phyloP scores from a whole-genome alignment of 2,329 filamentous ascomycete species.

The Botrytis squamosa region DNA sequence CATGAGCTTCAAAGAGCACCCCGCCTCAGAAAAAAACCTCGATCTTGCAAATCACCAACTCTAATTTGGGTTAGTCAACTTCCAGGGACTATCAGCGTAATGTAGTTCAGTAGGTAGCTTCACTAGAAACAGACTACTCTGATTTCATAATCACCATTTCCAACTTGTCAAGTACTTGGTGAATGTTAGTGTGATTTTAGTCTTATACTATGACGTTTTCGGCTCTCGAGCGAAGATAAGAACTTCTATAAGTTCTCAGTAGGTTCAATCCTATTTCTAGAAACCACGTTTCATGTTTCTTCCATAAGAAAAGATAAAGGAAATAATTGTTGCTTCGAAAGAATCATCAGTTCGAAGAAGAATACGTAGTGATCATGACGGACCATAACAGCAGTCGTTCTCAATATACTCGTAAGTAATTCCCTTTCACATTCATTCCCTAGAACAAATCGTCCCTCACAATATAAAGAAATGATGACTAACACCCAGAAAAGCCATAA shows the following conservation, averaged over 20 bases:
- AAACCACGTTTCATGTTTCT: neutral
- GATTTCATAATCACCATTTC: neutral
- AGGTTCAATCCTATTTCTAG: neutral
- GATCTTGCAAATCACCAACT: neutral
- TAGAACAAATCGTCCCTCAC: neutral
- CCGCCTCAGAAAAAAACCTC: rapidly evolving
- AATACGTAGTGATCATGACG: neutral
- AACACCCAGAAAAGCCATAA: neutral
- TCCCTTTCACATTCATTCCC: neutral
- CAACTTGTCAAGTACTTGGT: neutral
- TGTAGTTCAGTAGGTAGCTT: neutral
- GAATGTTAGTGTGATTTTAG: neutral
- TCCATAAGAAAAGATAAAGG: neutral
- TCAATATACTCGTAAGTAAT: neutral
- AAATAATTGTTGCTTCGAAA: rapidly evolving
- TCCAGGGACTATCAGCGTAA: neutral
- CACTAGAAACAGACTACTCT: neutral
- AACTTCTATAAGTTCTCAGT: neutral
- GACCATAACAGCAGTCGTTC: neutral
- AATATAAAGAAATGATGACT: neutral
- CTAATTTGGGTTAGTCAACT: neutral
- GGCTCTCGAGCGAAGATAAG: neutral
- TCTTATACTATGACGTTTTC: neutral
- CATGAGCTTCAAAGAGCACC: neutral
- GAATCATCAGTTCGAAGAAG: neutral